Evolutionary conservation across 306 rosid genomes (phyloP), one percentile per base, ranked within the genome.

Genomic region (Fragaria vesca): DNA sequence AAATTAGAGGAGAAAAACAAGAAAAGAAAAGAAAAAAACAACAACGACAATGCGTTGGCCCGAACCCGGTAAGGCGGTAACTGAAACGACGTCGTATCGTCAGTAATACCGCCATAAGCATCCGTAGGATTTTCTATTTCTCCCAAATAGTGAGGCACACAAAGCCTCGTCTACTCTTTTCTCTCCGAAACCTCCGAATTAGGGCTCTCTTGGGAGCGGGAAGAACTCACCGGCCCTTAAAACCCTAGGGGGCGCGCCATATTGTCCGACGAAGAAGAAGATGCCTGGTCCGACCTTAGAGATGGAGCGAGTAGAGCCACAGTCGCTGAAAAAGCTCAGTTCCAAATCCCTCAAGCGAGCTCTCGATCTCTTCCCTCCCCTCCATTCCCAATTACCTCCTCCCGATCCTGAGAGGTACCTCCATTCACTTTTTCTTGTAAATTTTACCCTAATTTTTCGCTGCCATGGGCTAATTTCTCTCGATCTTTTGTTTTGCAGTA

Each of bases 311-410:
- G 98, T 91, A 48, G 99, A 93, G 77, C 99, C 97, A 20, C 97
- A 93, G 79, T 95, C 98, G 8, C 90, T 93, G 51, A 96, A 93
- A 87, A 96, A 96, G 86, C 96, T 93, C 18, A 93, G 96, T 78
- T 87, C 93, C 91, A 96, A 96, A 84, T 96, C 99, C 16, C 90
- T 96, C 10, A 93, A 93, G 80, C 92, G 98, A 70, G 88, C 94
- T 42, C 97, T 90, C 78, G 99, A 96, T 84, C 94, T 96, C 82
- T 96, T 96, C 89, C 87, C 97, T 79, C 98, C 98, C 40, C 66
- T 76, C 61, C 98, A 93, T 45, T 85, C 84, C 12, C 91, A 85
- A 24, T 84, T 93, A 30, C 88, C 97, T 54, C 90, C 98, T 60
- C 91, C 89, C 2, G 97, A 96, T 66, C 66, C 80, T 40, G 84